Evolutionary conservation across 306 rosid species (phyloP).

Genomic region (Erythrophleum fordii): DNA sequence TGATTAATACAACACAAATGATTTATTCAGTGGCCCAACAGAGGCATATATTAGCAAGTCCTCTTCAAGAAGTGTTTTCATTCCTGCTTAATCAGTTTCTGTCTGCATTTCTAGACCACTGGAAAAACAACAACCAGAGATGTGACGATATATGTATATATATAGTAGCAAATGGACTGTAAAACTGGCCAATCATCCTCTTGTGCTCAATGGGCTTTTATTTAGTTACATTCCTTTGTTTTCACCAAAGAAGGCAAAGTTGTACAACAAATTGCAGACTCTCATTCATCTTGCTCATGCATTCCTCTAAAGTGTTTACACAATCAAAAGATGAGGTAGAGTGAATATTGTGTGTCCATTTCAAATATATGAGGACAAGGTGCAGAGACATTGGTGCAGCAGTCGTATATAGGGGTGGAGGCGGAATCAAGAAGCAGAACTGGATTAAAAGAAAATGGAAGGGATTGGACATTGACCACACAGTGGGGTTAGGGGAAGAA

Average conservation of each 20-base stretch:
- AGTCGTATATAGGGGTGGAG: not conserved
- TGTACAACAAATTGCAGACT: not conserved
- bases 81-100: no score
- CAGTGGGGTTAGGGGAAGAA: not conserved
- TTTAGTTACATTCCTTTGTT: conserved; percentile 26
- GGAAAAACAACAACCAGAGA: no score
- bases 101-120: no score
- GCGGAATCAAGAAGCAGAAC: no score
- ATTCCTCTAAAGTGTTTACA: not conserved
- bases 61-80: no score
- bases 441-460: not conserved
- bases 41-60: no score
- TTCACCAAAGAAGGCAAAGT: conserved; percentile 27
- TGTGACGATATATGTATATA: no score
- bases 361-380: not conserved
- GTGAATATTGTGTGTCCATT: not conserved
- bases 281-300: not conserved
- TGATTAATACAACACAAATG: not conserved
- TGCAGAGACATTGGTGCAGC: not conserved
- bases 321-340: not conserved
- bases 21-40: not conserved
- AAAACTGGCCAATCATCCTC: not conserved
- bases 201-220: not conserved
- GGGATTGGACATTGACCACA: not conserved
- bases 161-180: not conserved